A percentile compares a stretch with the other conserved stretches of the same genome.
These are phyloP conservation scores for Xylaria nigripes DNA, from an alignment of 495 filamentous ascomycete species.

Conservation along the genomic window DNA sequence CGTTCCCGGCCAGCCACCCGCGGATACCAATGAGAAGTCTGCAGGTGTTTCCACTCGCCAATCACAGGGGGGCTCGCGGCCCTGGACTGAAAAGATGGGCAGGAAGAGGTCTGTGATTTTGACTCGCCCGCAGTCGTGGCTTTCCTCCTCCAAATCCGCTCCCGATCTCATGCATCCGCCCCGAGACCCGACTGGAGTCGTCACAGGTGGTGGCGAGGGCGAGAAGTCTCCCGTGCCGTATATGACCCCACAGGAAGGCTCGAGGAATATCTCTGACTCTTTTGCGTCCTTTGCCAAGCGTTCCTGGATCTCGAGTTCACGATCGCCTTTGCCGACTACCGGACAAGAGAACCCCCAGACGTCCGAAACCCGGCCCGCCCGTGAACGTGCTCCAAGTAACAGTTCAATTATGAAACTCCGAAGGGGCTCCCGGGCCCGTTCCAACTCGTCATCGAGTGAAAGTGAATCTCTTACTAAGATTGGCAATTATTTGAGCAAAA, in stretches of 20 bases:
- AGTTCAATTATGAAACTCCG: slow-evolving; percentile 27
- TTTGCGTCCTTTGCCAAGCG: slow-evolving; percentile 58
- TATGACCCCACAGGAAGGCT: slow-evolving; percentile 21
- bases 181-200: slow-evolving; percentile 15
- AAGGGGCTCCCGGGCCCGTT: slow-evolving; percentile 19
- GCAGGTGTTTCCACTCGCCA: slow-evolving; percentile 12
- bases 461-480: slow-evolving; percentile 23
- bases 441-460: slow-evolving; percentile 27
- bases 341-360: slow-evolving; percentile 20
- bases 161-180: slow-evolving; percentile 21
- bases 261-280: slow-evolving; percentile 49
- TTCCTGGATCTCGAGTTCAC: slow-evolving; percentile 57
- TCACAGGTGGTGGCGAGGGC: neutral
- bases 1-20: slow-evolving; percentile 13
- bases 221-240: slow-evolving; percentile 4
- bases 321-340: slow-evolving; percentile 50
- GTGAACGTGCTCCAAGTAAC: slow-evolving; percentile 23
- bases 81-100: slow-evolving; percentile 23
- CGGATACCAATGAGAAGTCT: slow-evolving; percentile 20
- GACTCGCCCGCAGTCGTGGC: slow-evolving; percentile 38
- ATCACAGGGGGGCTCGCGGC: slow-evolving; percentile 14
- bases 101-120: slow-evolving; percentile 31
- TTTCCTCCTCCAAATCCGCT: slow-evolving; percentile 34
- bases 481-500: slow-evolving; percentile 31
- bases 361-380: slow-evolving; percentile 9